phyloP scores from a whole-genome alignment of 495 filamentous ascomycete species.

The Parathielavia hyrcaniae region DNA sequence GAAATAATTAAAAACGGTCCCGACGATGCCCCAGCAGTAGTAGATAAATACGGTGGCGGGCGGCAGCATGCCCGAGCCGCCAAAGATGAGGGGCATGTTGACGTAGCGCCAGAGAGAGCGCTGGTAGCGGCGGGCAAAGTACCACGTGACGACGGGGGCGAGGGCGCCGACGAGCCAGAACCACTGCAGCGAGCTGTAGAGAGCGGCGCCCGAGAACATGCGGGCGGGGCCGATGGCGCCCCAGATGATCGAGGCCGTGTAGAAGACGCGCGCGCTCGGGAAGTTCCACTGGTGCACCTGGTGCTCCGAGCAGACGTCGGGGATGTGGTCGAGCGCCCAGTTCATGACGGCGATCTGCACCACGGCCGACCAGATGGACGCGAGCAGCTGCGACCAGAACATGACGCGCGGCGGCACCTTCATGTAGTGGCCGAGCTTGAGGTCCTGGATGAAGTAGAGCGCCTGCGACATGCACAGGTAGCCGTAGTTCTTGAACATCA shows the following conservation, averaged over 20 bases:
- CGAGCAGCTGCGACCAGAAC: conserved; percentile 60
- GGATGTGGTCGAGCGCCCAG: conserved; percentile 57
- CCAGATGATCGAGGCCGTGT: conserved; percentile 52
- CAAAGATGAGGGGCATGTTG: conserved; percentile 62
- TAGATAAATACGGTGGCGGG: conserved; percentile 63
- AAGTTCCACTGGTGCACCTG: conserved; percentile 57
- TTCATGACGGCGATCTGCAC: conserved; percentile 63
- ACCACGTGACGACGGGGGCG: conserved; percentile 53
- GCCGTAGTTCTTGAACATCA: conserved; percentile 63
- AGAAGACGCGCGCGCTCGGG: conserved; percentile 59
- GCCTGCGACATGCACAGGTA: conserved; percentile 59
- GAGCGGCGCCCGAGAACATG: conserved; percentile 55
- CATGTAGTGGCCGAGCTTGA: conserved; percentile 64
- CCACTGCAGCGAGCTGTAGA: conserved; percentile 59
- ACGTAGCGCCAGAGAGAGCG: conserved; percentile 52
- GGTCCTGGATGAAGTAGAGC: conserved; percentile 43
- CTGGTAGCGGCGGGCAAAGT: conserved; percentile 55
- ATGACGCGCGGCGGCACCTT: conserved; percentile 60
- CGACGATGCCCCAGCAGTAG: conserved; percentile 62
- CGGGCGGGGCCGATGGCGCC: conserved; percentile 48
- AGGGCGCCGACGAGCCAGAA: conserved; percentile 63
- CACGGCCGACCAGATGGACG: conserved; percentile 57
- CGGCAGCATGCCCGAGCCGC: conserved; percentile 55
- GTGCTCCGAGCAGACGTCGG: conserved; percentile 51
- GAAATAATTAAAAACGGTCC: conserved; percentile 59